Evolutionary conservation across 164 flowering plant genomes (phyloP).

Genomic region (Vitis riparia): DNA sequence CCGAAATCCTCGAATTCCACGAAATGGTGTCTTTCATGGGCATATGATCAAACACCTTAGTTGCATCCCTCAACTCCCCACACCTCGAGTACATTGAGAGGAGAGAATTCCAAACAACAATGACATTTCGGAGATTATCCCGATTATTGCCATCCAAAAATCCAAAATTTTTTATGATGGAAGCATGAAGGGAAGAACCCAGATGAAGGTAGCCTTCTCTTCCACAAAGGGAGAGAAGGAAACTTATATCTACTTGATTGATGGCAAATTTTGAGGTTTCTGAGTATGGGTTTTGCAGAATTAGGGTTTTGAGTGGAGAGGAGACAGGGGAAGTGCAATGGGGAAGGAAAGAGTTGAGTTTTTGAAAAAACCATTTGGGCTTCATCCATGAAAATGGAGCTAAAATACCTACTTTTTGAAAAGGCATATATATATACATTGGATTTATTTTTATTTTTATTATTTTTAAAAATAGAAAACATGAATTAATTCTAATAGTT

Average conservation of each 20-base stretch:
- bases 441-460: no score
- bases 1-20: constrained; percentile 71
- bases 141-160: constrained; percentile 5
- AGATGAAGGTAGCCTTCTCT: constrained; percentile 40
- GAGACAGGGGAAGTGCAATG: constrained; percentile 18
- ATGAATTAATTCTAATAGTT: no score
- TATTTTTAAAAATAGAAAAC: no score
- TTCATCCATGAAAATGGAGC: constrained; percentile 48
- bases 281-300: constrained; percentile 14
- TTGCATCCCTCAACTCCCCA: constrained; percentile 39
- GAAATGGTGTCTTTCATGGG: constrained; percentile 69
- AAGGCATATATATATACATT: no score
- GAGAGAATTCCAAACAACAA: constrained; percentile 72
- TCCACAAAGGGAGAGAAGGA: constrained; percentile 54
- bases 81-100: constrained; percentile 56
- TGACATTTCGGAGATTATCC: constrained; percentile 11
- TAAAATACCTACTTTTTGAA: not conserved
- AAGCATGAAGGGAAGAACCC: constrained; percentile 77
- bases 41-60: constrained; percentile 68
- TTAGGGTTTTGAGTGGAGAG: constrained; percentile 17
- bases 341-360: constrained; percentile 27
- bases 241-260: constrained; percentile 34
- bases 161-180: constrained; percentile 45
- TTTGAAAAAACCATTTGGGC: constrained; percentile 43
- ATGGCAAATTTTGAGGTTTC: constrained; percentile 14